Base-by-base conservation (phyloP, 169 alveolate species). In the Cyclospora cayetanensis region DNA sequence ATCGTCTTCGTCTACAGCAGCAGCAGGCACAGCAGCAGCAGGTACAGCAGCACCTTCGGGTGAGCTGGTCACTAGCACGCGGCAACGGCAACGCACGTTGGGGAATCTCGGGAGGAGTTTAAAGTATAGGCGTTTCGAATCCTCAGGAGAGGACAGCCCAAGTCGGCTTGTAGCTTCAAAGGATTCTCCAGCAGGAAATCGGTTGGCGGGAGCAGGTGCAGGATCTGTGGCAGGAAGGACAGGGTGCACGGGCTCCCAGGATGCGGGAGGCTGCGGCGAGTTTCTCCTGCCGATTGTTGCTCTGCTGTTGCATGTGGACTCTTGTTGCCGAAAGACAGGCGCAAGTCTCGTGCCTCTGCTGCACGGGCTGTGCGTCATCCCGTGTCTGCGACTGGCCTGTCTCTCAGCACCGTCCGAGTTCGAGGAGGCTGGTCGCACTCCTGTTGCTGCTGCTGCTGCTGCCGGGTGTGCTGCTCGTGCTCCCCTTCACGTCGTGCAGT, bases 261-360 rank as follows among this genome's bases (percentile, higher is more conserved):
- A 46, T 15, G 29, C 35, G 35, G 11, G 34, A 15, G 43, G 2
- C 41, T 25, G 27, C 70, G 25, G 70, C 43, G 46, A 43, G 52
- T 5, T 46, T 37, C 68, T 77, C 63, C 70, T 77, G 87, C 87
- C 12, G 3, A 15, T 77, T 20, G 35, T 46, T 77, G 87, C 87
- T 52, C 70, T 77, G n/a, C 70, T 77, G 68, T 53, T 77, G 87
- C 87, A 77, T 55, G 29, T 77, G 22, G 70, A 77, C 70, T n/a
- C 53, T 2, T 68, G 25, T 34, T 41, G 70, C 60, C 22, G 84
- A 39, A 74, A 37, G 29, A 46, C 42, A 2, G 9, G 22, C 60
- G 2, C 65, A 1, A 3, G 31, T 76, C 87, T 77, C 18, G 22
- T 2, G 34, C 1, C 70, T 20, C 31, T 77, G 7, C 3, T 43